Conservation (phyloP, 2,329 filamentous ascomycete genomes). For the Fusarium napiforme region DNA sequence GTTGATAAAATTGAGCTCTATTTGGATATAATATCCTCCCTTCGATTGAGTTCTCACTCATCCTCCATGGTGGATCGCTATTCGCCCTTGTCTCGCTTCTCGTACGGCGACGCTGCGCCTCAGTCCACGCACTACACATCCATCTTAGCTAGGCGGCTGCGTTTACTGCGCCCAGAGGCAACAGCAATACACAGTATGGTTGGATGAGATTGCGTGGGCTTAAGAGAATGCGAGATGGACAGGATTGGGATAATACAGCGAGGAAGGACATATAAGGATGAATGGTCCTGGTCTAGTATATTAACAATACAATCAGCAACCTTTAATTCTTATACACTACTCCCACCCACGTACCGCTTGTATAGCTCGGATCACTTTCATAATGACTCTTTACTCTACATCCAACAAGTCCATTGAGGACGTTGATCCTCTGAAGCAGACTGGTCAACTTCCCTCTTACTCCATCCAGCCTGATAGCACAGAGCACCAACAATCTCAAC, state of each 20-base stretch:
- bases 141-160: constrained; percentile 15
- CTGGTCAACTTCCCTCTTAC: constrained; percentile 38
- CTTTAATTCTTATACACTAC: neutral
- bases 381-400: constrained; percentile 30
- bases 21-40: too few species aligned
- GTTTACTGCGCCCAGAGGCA: neutral
- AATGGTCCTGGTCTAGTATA: neutral
- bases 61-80: neutral
- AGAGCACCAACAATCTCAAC: constrained; percentile 9
- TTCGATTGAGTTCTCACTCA: too few species aligned
- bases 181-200: neutral
- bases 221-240: constrained; percentile 25
- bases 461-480: constrained; percentile 15
- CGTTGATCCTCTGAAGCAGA: constrained; percentile 39
- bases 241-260: neutral
- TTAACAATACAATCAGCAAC: neutral
- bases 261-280: constrained; percentile 33
- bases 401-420: constrained; percentile 32
- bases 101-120: neutral
- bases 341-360: neutral
- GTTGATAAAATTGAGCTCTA: too few species aligned
- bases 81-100: neutral
- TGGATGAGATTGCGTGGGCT: constrained; percentile 23
- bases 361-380: neutral
- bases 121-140: constrained; percentile 20